Base-by-base conservation (phyloP, 2,329 filamentous ascomycete species). In the Sclerotinia minor region DNA sequence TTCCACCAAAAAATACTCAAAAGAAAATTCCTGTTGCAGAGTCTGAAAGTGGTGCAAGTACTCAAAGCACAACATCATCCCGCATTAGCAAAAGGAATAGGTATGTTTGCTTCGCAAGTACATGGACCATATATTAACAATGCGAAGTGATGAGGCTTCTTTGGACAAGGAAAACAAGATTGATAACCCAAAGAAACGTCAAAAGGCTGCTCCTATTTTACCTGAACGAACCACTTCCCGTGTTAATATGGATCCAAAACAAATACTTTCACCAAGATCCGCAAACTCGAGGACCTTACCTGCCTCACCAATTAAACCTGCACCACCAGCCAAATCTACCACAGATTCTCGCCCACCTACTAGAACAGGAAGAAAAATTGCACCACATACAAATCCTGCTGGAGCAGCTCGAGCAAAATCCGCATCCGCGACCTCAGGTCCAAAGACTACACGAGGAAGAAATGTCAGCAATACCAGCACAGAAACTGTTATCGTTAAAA, bases 181-280 rank as follows among this genome's bases (percentile, higher is more conserved):
- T 69, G 85, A 89, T 29, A 89, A 89, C 71, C 87, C 89, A 3
- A 94, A 94, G 82, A 94, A 93, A 80, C 83, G 79, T 26, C 70
- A 76, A 35, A 78, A 77, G 50, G 76, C 76, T 47, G 76, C 79
- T 15, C 81, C 74, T 64, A 69, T 70, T 15, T 72, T 73, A 52
- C 72, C 73, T 55, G 79, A 61, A 19, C 68, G 78, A 76, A 65
- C 79, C 76, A 67, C 81, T 79, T 26, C 80, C 80, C 68, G 82
- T 70, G 73, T 79, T 72, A 75, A 79, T 73, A 74, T 82, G 71
- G 74, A 81, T 71, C 78, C 85, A 70, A 80, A 83, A 61, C 83
- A 90, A 77, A 85, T 96, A 49, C 83, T 96, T 3, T 96, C 93
- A 1, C 92, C 92, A 35, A 90, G 91, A 64, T 94, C 92, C 0